Evolutionary conservation across 2,329 filamentous ascomycete genomes (phyloP).

Genomic region (Monosporascus sp.): DNA sequence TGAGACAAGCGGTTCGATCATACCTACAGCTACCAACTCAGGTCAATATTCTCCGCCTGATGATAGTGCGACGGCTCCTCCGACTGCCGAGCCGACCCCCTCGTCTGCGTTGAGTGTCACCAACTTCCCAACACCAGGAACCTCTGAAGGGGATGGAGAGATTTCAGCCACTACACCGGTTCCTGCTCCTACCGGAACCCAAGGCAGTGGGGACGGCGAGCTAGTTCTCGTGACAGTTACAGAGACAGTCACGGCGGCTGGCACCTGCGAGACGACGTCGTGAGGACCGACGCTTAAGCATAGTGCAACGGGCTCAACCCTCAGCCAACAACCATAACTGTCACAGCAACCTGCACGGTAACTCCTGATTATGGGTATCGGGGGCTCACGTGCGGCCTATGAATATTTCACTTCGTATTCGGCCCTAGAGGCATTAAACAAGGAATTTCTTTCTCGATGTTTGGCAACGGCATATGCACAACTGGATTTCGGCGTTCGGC

Average conservation of each 20-base stretch:
- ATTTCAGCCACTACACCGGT: conserved; percentile 6
- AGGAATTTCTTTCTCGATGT: not conserved
- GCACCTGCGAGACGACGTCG: conserved; percentile 17
- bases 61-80: conserved; percentile 8
- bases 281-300: conserved; percentile 12
- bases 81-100: not conserved
- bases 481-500: not conserved
- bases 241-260: conserved; percentile 21
- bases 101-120: conserved; percentile 5
- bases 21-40: conserved; percentile 10
- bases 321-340: conserved; percentile 9
- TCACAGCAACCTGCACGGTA: conserved; percentile 5
- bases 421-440: not conserved
- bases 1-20: conserved; percentile 4
- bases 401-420: not conserved
- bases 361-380: conserved; percentile 5
- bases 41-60: conserved; percentile 15
- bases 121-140: conserved; percentile 8
- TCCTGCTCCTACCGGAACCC: conserved; percentile 2
- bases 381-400: conserved; percentile 3
- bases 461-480: not conserved
- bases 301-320: conserved; percentile 2
- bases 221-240: conserved; percentile 22
- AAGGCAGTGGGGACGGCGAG: conserved; percentile 5
- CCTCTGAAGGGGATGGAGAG: not conserved